Evolutionary conservation across 2,329 filamentous ascomycete species (phyloP).

Genomic region (Fusarium tuaranense): DNA sequence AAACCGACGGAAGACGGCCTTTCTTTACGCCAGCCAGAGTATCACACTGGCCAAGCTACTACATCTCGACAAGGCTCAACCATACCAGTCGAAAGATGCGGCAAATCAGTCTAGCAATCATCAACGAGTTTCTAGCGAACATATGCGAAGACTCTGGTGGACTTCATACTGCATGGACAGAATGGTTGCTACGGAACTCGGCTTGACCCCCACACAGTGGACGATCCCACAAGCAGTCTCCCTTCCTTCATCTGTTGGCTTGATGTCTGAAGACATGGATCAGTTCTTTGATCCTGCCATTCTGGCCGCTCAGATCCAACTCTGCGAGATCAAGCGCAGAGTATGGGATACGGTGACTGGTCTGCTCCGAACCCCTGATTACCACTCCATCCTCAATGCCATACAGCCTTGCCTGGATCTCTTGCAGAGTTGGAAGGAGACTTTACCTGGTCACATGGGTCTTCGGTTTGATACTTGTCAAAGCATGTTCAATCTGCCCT

Average conservation of each 20-base stretch:
- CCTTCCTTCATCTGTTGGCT: neutral
- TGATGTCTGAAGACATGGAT: neutral
- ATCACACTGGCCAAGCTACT: constrained; percentile 11
- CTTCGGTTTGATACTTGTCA: constrained; percentile 6
- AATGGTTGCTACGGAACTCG: constrained; percentile 15
- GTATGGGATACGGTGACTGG: constrained; percentile 3
- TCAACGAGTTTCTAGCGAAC: neutral
- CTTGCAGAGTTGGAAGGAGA: constrained; percentile 5
- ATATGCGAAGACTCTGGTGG: constrained; percentile 17
- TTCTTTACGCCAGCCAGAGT: constrained; percentile 18
- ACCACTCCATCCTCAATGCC: neutral
- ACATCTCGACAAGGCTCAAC: constrained; percentile 4
- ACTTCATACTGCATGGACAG: constrained; percentile 21
- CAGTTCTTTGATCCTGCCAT: constrained; percentile 17
- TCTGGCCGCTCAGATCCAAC: neutral
- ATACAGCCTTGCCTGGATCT: constrained; percentile 2
- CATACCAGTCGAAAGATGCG: neutral
- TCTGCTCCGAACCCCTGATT: neutral
- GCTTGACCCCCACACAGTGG: constrained; percentile 4
- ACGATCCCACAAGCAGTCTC: neutral
- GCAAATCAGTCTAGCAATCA: neutral
- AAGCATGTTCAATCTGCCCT: constrained; percentile 5
- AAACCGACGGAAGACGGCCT: constrained; percentile 21
- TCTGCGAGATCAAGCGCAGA: constrained; percentile 18
- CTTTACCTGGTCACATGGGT: constrained; percentile 1